Percentiles rank a stretch among this genome's conserved stretches.
phyloP scores from a whole-genome alignment of 2,329 filamentous ascomycete genomes.

The Fusarium continuum region DNA sequence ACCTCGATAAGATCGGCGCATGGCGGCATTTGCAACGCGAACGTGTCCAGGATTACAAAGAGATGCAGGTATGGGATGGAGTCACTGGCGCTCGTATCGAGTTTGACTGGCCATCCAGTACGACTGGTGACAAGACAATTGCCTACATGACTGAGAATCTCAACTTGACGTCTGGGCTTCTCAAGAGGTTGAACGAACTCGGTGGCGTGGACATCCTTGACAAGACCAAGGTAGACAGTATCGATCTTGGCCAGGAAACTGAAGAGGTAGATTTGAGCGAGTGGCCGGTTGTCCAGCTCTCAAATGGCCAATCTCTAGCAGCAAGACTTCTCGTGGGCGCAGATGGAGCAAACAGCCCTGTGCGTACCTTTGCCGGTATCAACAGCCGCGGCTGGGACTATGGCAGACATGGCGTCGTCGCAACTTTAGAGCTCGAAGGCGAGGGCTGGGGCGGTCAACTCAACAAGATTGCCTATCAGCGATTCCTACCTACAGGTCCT shows the following conservation, averaged over 20 bases:
- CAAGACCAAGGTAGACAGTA: constrained; percentile 80
- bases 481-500: constrained; percentile 91
- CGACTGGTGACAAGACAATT: constrained; percentile 69
- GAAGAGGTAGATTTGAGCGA: constrained; percentile 79
- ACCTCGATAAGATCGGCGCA: constrained; percentile 83
- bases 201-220: constrained; percentile 77
- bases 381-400: constrained; percentile 93
- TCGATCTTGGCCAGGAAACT: constrained; percentile 75
- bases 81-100: constrained; percentile 86
- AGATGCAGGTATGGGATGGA: constrained; percentile 99
- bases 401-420: constrained; percentile 87
- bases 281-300: constrained; percentile 86
- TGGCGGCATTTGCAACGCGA: constrained; percentile 79
- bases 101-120: constrained; percentile 75
- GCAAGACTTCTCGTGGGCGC: constrained; percentile 90
- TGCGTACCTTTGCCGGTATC: constrained; percentile 89
- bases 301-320: constrained; percentile 72
- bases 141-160: constrained; percentile 97
- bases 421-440: constrained; percentile 79
- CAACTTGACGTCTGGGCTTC: constrained; percentile 83
- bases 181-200: constrained; percentile 75
- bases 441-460: constrained; percentile 63
- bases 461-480: constrained; percentile 86
- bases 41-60: constrained; percentile 86
- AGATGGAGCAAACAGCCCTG: constrained; percentile 93